Conservation (phyloP, 164 flowering plant genomes). For the Berberis thunbergii region DNA sequence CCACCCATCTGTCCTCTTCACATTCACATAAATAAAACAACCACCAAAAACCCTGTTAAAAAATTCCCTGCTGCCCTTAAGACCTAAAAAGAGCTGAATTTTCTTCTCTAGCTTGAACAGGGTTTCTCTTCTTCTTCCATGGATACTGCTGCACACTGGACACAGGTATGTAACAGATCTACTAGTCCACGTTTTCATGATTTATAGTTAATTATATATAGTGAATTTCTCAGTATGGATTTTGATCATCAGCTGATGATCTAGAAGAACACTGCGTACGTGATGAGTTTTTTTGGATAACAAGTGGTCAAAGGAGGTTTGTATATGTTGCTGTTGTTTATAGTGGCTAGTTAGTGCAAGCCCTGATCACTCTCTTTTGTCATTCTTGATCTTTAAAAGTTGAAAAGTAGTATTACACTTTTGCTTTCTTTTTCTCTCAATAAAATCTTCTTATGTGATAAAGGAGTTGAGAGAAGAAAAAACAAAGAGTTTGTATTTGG, state of each 20-base stretch:
- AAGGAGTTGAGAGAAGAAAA: too few relatives aligned
- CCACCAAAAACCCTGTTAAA: slow-evolving; percentile 7
- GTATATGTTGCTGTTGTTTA: neutral
- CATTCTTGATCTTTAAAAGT: too few relatives aligned
- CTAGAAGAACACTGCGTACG: too few relatives aligned
- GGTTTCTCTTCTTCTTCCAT: slow-evolving; percentile 26
- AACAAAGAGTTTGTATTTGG: too few relatives aligned
- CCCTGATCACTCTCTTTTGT: neutral
- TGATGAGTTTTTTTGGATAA: too few relatives aligned
- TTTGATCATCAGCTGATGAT: too few relatives aligned
- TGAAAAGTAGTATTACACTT: too few relatives aligned
- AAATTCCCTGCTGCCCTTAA: slow-evolving; percentile 15
- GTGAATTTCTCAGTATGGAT: neutral
- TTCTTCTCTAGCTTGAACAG: neutral
- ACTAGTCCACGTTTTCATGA: neutral
- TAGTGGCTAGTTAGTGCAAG: neutral
- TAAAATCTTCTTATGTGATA: too few relatives aligned
- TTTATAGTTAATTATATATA: neutral
- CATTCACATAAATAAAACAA: slow-evolving; percentile 1
- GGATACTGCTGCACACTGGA: slow-evolving; percentile 72
- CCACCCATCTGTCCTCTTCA: neutral
- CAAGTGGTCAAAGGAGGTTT: too few relatives aligned
- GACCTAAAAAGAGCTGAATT: slow-evolving; percentile 2
- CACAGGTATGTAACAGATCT: slow-evolving; percentile 44
- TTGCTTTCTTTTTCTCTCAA: too few relatives aligned